Percentiles rank a stretch among this genome's conserved stretches.
Conservation (phyloP, 345 rosid genomes). For the Gossypium raimondii region DNA sequence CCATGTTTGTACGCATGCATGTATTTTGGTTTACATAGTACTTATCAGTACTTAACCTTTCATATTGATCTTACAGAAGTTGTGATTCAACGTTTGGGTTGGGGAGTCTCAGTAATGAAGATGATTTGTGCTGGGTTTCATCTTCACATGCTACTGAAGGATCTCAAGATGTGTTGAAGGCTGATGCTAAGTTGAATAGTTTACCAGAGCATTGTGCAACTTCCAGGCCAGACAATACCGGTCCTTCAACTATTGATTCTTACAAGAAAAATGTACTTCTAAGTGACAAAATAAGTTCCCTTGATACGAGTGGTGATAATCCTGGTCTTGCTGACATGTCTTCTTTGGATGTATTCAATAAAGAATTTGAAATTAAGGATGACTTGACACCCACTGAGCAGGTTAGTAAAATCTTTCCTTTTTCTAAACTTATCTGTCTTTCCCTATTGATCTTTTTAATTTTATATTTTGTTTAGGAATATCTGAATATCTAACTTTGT, state of each 20-base stretch:
- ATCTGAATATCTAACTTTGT: constrained; percentile 1
- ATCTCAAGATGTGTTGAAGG: constrained; percentile 41
- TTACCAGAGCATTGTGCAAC: constrained; percentile 35
- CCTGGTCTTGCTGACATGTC: constrained; percentile 25
- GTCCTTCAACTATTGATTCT: constrained; percentile 33
- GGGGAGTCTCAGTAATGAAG: constrained; percentile 61
- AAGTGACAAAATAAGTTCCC: constrained; percentile 33
- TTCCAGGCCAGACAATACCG: constrained; percentile 31
- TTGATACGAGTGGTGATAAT: constrained; percentile 24
- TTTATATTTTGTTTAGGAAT: neutral
- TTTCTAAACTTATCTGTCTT: neutral
- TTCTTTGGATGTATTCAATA: constrained; percentile 28
- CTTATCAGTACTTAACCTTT: neutral
- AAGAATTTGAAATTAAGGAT: constrained; percentile 40
- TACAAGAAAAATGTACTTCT: constrained; percentile 27
- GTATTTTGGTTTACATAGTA: neutral
- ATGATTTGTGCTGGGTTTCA: constrained; percentile 67
- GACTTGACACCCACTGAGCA: constrained; percentile 32
- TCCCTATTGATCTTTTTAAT: neutral
- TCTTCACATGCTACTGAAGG: constrained; percentile 49
- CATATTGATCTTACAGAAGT: constrained; percentile 43
- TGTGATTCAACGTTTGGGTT: constrained; percentile 79
- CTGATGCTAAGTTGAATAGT: constrained; percentile 38
- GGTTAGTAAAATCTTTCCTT: constrained; percentile 36
- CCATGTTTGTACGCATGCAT: neutral